These are phyloP conservation scores for Epichloe festucae DNA, from an alignment of 2,329 filamentous ascomycete genomes.

Conservation along the genomic window DNA sequence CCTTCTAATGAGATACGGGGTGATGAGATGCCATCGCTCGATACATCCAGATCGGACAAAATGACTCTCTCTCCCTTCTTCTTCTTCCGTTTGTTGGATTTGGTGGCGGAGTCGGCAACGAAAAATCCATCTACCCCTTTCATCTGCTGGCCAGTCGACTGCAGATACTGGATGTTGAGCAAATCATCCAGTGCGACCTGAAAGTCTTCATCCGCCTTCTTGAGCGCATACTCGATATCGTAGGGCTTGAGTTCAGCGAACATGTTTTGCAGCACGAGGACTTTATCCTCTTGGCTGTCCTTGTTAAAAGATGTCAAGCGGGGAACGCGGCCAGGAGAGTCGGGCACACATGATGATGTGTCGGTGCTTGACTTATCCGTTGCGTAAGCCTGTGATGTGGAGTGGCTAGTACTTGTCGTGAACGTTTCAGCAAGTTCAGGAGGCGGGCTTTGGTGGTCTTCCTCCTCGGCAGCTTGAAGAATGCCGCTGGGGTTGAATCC, in stretches of 20 bases:
- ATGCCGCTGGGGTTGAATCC: constrained; percentile 70
- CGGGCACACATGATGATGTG: constrained; percentile 13
- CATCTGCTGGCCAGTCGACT: constrained; percentile 46
- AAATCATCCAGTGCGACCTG: constrained; percentile 65
- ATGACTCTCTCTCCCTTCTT: constrained; percentile 19
- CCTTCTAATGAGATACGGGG: constrained; percentile 5
- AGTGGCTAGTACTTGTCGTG: constrained; percentile 16
- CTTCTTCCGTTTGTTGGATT: constrained; percentile 26
- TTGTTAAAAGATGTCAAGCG: constrained; percentile 22
- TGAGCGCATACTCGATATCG: constrained; percentile 53
- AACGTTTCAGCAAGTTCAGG: constrained; percentile 10
- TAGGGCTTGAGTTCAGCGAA: constrained; percentile 57
- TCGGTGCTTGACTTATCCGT: constrained; percentile 15
- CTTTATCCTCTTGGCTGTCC: constrained; percentile 46
- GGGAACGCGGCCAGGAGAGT: constrained; percentile 13
- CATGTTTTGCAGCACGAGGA: constrained; percentile 50
- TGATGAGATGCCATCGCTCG: constrained; percentile 9
- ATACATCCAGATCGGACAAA: constrained; percentile 6
- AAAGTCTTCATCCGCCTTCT: constrained; percentile 54
- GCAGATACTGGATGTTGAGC: constrained; percentile 65
- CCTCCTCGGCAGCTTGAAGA: constrained; percentile 27
- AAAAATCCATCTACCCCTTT: constrained; percentile 80
- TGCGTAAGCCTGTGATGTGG: constrained; percentile 14
- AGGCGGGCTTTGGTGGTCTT: constrained; percentile 3
- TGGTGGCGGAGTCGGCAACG: constrained; percentile 31